A percentile compares a stretch with the other conserved stretches of the same genome.
phyloP scores from a whole-genome alignment of 345 rosid genomes.

The Pistacia integerrima region DNA sequence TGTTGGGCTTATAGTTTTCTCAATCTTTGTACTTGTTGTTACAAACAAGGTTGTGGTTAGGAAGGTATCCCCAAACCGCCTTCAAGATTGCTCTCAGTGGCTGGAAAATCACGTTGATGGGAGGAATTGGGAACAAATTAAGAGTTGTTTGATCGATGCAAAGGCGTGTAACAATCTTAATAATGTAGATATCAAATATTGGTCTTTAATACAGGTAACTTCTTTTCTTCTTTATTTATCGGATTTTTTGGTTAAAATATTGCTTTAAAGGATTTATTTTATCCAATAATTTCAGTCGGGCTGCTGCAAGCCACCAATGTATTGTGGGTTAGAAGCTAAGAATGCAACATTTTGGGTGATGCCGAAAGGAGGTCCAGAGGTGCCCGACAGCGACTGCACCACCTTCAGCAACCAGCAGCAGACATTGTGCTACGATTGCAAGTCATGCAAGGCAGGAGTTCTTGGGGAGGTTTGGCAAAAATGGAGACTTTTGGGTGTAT shows the following conservation, averaged over 20 bases:
- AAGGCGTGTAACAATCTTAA: constrained; percentile 23
- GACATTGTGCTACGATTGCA: constrained; percentile 32
- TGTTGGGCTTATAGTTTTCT: constrained; percentile 18
- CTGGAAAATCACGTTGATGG: constrained; percentile 25
- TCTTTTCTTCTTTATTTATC: not conserved
- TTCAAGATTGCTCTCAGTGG: constrained; percentile 35
- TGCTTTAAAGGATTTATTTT: too few relatives aligned
- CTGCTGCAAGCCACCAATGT: constrained; percentile 37
- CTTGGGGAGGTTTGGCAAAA: constrained; percentile 12
- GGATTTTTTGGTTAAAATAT: too few relatives aligned
- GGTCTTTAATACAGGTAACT: constrained; percentile 4
- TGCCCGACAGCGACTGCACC: constrained; percentile 26
- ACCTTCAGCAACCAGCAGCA: constrained; percentile 24
- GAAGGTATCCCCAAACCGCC: constrained; percentile 24
- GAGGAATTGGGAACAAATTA: constrained; percentile 30
- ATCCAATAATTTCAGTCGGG: constrained; percentile 16
- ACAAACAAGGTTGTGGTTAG: constrained; percentile 28
- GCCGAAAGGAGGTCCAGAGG: not conserved
- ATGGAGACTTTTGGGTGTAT: not conserved
- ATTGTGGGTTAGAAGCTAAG: constrained; percentile 20
- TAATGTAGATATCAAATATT: not conserved
- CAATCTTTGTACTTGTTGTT: constrained; percentile 24
- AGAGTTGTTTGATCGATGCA: constrained; percentile 33
- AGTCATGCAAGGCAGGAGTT: constrained; percentile 31
- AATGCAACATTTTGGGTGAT: constrained; percentile 19